A percentile compares a stretch with the other conserved stretches of the same genome.
phyloP scores from a whole-genome alignment of 1,284 basidiomycete genomes.

The Puccinia hordei region DNA sequence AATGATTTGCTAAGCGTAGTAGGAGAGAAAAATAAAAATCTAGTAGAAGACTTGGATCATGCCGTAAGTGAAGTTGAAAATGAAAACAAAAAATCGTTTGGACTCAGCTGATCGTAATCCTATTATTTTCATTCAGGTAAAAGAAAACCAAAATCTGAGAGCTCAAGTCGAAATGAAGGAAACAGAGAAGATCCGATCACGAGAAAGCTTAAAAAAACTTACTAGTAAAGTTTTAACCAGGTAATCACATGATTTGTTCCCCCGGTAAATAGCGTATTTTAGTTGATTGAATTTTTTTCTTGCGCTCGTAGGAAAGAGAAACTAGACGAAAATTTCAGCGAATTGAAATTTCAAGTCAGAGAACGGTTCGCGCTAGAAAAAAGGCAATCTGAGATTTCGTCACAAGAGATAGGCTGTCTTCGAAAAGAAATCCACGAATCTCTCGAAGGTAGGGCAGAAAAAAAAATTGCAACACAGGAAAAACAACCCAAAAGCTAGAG shows the following conservation, averaged over 20 bases:
- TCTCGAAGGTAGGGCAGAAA: conserved; percentile 28
- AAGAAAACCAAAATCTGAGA: conserved; percentile 21
- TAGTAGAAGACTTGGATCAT: conserved; percentile 14
- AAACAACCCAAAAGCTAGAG: too few species aligned
- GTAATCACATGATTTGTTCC: background rate
- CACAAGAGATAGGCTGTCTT: conserved; percentile 19
- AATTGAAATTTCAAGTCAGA: conserved; percentile 21
- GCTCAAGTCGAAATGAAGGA: conserved; percentile 12
- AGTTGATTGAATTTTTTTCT: background rate
- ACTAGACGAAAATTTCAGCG: conserved; percentile 15
- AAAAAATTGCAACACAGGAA: background rate
- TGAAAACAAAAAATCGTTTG: background rate
- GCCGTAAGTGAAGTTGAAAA: background rate
- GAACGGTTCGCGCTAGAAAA: conserved; percentile 17
- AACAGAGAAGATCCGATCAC: background rate
- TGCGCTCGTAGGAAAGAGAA: conserved; percentile 12
- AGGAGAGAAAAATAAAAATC: conserved; percentile 17
- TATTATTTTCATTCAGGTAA: background rate
- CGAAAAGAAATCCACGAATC: conserved; percentile 35
- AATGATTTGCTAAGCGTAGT: conserved; percentile 2
- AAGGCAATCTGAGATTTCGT: background rate
- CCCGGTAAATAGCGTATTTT: background rate
- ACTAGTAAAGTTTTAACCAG: background rate
- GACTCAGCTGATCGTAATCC: background rate
- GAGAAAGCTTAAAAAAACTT: conserved; percentile 8